Conservation (phyloP, 2,329 filamentous ascomycete species). For the Phialophora expanda region DNA sequence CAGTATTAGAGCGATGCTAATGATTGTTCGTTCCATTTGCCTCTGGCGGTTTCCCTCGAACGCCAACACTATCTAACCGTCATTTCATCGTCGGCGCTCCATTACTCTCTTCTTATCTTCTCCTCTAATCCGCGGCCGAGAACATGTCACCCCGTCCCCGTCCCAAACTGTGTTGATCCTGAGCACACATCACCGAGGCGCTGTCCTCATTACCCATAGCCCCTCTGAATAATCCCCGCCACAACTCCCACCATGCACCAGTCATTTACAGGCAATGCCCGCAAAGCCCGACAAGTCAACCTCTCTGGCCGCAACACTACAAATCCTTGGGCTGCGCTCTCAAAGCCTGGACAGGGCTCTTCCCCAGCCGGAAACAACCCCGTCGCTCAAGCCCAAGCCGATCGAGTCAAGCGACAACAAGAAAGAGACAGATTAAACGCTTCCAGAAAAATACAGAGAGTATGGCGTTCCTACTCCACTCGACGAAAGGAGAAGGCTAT, state of each 20-base stretch:
- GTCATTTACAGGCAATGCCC: constrained; percentile 86
- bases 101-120: neutral
- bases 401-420: constrained; percentile 77
- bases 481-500: constrained; percentile 63
- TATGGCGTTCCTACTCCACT: constrained; percentile 77
- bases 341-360: constrained; percentile 16
- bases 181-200: neutral
- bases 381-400: constrained; percentile 83
- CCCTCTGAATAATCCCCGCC: neutral
- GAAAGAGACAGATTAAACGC: constrained; percentile 80
- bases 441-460: constrained; percentile 73
- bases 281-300: constrained; percentile 88
- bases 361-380: constrained; percentile 65
- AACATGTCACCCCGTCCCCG: neutral
- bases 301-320: constrained; percentile 76
- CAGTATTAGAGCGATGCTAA: constrained; percentile 1
- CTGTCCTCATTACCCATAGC: neutral
- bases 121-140: neutral
- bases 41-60: constrained; percentile 17
- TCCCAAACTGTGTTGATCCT: neutral
- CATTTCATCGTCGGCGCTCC: neutral
- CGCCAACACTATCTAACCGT: neutral
- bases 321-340: constrained; percentile 73
- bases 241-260: constrained; percentile 71
- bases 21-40: constrained; percentile 11